Base-by-base conservation (phyloP, 1,284 basidiomycete genomes). In the Austroboletus niveus region DNA sequence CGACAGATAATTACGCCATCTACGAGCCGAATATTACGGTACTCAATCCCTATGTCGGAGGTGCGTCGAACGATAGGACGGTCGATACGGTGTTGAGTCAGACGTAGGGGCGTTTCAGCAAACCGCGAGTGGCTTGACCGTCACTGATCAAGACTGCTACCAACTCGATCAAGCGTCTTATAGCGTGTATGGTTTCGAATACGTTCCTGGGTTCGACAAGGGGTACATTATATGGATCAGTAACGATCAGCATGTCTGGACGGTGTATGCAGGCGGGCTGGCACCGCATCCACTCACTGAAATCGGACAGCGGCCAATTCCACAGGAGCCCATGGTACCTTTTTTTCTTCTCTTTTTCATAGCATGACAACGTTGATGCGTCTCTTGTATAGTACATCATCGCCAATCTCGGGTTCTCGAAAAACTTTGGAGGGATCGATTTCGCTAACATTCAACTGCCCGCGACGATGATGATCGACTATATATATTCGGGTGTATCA, bases 311-410 rank as follows among this genome's bases (percentile, higher is more conserved):
- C 65, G 81, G 42, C 65, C 77, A 17, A 72, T 83, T 35, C 63
- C 79, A 2, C 75, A 79, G 58, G 81, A 83, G 53, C 81, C 81
- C 0, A 81, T 77, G 70, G 74, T 75, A 52, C 29, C 12, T 41
- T 15, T 11, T 27, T 32, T 24, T 24, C 22, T 24, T 24, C 15
- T 11, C 30, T 27, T 29, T 40, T 42, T 42, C 15, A n/a, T 31
- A 20, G 34, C 31, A 5, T n/a, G 29, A 30, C 50, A 22, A 53
- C 24, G 27, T 40, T 60, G 48, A 59, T 40, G 43, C 22, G n/a
- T 15, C 30, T 36, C 30, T 8, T 1, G 11, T 29, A 2, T 42
- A 75, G 74, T 74, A 74, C 45, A 72, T 76, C 59, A 73, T 77
- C 44, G 60, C 74, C 35, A 75, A 76, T 48, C 68, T 76, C 35